A percentile compares a stretch with the other conserved stretches of the same genome.
Conservation (phyloP, 78 protist species). For the Chrysochromulina tobinii region DNA sequence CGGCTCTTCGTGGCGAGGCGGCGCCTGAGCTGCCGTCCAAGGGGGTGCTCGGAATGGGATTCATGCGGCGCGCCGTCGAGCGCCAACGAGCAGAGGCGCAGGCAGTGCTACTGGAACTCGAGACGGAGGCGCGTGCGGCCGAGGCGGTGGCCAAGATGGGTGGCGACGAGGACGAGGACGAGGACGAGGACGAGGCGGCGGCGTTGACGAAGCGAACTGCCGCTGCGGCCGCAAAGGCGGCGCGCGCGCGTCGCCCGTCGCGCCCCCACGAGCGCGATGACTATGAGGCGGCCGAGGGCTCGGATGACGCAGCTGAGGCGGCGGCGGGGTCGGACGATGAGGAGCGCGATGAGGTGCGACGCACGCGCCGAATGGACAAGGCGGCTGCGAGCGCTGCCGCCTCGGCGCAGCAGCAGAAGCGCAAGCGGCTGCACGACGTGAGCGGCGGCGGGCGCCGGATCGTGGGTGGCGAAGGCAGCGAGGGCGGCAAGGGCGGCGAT, state of each 20-base stretch:
- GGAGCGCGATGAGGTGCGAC: too few relatives aligned
- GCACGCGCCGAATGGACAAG: too few relatives aligned
- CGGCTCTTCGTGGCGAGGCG: too few relatives aligned
- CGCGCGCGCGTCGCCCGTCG: too few relatives aligned
- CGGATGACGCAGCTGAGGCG: too few relatives aligned
- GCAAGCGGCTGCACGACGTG: too few relatives aligned
- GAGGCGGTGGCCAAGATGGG: not conserved
- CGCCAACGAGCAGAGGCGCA: not conserved
- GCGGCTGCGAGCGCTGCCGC: too few relatives aligned
- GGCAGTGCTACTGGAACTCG: not conserved
- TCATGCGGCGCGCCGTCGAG: slow-evolving; percentile 10
- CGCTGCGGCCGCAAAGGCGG: too few relatives aligned
- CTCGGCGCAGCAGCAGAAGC: too few relatives aligned
- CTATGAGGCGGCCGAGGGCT: too few relatives aligned
- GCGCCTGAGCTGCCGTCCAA: not conserved
- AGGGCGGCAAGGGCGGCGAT: not conserved
- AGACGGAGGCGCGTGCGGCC: not conserved
- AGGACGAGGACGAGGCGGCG: not conserved
- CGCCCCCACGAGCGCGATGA: too few relatives aligned
- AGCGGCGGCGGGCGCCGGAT: not conserved
- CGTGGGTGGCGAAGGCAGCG: not conserved
- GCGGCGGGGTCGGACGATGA: too few relatives aligned
- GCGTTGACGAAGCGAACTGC: not conserved
- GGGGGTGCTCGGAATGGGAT: not conserved
- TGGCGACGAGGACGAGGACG: not conserved